Base-by-base conservation (phyloP, 2,329 filamentous ascomycete species). In the Acrocalymma vagum region DNA sequence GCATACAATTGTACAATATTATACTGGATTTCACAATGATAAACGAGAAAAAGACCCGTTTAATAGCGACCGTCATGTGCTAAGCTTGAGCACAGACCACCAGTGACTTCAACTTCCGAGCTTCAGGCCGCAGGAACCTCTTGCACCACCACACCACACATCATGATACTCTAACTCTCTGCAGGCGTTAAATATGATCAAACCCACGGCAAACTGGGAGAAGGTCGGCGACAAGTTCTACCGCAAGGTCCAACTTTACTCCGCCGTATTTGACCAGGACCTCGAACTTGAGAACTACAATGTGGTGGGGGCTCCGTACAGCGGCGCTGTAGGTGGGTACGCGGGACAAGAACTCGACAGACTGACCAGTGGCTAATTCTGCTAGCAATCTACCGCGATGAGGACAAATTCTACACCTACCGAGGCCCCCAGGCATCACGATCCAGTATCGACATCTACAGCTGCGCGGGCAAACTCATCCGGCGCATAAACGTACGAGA, bases 271-370 rank as follows among this genome's bases (percentile, higher is more conserved):
- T 70, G 91, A 96, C 72, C 83, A 88, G 65, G 91, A 96, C 67
- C 79, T 96, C 49, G 92, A 99, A 74, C 82, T 99, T 56, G 92
- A 96, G 77, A 95, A 94, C 76, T 95, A 95, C 75, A 81, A 93
- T 62, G 86, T 96, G 63, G 86, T 87, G 42, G 94, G 92, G 64
- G 95, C 94, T 68, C 91, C 91, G 16, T 96, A 94, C 71, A 91
- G 88, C 61, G 94, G 94, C 62, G 92, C 94, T 66, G 79, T 97
- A 77, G 92, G 92, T 96, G 84, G 52, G 58, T 60, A 60, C 39
- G 45, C 38, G 38, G 14, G 28, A 16, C 29, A 7, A 24, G 11
- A 13, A 11, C n/a, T n/a, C n/a, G n/a, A n/a, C n/a, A n/a, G n/a
- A n/a, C n/a, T 35, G 23, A 40, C 25, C 22, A 22, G n/a, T 11